A percentile compares a stretch with the other conserved stretches of the same genome.
Conservation (phyloP, 1,284 basidiomycete species). For the Crucibulum cyathiforme region DNA sequence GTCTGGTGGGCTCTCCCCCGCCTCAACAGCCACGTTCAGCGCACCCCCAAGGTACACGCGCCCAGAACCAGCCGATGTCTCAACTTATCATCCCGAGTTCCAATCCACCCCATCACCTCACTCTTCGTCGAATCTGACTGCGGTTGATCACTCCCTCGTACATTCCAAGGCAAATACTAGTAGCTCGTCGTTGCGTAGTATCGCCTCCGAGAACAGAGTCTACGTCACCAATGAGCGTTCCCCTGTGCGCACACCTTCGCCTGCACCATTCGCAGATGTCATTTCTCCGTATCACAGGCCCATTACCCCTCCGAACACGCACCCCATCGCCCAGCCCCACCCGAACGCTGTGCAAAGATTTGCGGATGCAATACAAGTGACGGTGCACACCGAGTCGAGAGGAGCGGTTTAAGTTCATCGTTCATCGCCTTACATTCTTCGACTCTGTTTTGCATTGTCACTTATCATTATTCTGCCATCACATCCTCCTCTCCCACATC, state of each 20-base stretch:
- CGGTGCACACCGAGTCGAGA: conserved; percentile 20
- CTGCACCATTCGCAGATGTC: conserved; percentile 4
- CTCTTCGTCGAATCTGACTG: neutral
- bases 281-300: conserved; percentile 7
- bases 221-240: neutral
- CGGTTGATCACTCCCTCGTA: neutral
- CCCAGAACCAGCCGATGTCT: neutral
- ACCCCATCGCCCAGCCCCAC: conserved; percentile 6
- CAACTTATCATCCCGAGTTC: neutral
- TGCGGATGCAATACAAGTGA: conserved; percentile 16
- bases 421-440: neutral
- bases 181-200: neutral
- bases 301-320: conserved; percentile 7
- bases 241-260: conserved; percentile 1
- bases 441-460: neutral
- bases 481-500: neutral
- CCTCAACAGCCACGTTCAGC: neutral
- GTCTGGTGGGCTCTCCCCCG: neutral
- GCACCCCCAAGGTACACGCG: neutral
- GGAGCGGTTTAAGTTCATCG: neutral
- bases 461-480: neutral
- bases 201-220: neutral
- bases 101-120: neutral
- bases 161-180: neutral
- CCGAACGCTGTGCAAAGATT: neutral